Evolutionary conservation across 208 protist genomes (phyloP).

Genomic region (Balamuthia mandrillaris): DNA sequence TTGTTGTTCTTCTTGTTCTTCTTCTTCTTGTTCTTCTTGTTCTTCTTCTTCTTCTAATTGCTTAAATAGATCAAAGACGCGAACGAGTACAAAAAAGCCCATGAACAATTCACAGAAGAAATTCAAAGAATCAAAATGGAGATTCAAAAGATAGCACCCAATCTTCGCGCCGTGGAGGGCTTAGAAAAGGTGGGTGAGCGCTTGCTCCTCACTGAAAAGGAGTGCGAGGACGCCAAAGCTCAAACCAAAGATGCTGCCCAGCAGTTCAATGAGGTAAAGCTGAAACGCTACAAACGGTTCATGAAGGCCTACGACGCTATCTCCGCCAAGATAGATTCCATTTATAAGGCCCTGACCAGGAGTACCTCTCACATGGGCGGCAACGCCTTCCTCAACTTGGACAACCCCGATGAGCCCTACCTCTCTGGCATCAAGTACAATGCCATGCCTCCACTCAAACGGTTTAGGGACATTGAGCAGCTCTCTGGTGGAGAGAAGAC

Average conservation of each 20-base stretch:
- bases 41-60: background rate
- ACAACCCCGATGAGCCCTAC: conserved; percentile 93
- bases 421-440: conserved; percentile 91
- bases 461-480: conserved; percentile 94
- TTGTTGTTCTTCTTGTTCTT: background rate
- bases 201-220: conserved; percentile 73
- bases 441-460: conserved; percentile 93
- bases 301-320: conserved; percentile 89
- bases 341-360: conserved; percentile 93
- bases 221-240: conserved; percentile 77
- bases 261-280: conserved; percentile 81
- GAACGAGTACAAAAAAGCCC: conserved; percentile 7
- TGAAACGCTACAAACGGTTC: conserved; percentile 79
- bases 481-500: conserved; percentile 98
- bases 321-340: conserved; percentile 77
- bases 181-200: conserved; percentile 69
- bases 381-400: conserved; percentile 89
- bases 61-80: background rate
- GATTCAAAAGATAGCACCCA: conserved; percentile 66
- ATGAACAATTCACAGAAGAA: background rate
- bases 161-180: conserved; percentile 68
- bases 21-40: background rate
- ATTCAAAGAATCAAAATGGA: conserved; percentile 37
- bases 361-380: conserved; percentile 79
- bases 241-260: conserved; percentile 73